phyloP scores from a whole-genome alignment of 1,284 basidiomycete genomes.

The Laetiporus sulphureus region DNA sequence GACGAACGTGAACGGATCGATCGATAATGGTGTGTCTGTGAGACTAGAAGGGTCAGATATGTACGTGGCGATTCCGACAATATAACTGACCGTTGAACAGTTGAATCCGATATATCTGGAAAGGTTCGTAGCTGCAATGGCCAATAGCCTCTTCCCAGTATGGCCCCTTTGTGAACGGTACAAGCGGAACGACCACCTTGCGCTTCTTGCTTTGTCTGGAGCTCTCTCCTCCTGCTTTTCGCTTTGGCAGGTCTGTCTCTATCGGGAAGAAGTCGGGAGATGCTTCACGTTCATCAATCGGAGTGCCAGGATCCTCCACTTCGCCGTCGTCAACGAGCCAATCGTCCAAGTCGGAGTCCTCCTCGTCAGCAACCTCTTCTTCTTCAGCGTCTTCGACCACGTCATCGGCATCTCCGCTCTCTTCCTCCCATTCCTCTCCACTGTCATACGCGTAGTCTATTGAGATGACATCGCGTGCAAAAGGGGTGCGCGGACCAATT shows the following conservation, averaged over 20 bases:
- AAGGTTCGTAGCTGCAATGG: constrained; percentile 53
- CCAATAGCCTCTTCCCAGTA: constrained; percentile 65
- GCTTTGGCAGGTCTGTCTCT: constrained; percentile 37
- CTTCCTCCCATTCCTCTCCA: constrained; percentile 83
- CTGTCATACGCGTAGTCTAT: constrained; percentile 83
- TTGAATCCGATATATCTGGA: constrained; percentile 65
- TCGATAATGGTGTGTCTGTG: constrained; percentile 62
- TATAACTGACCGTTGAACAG: constrained; percentile 65
- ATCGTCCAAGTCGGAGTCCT: constrained; percentile 68
- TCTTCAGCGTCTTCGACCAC: constrained; percentile 58
- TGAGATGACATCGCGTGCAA: constrained; percentile 58
- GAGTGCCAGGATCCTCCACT: constrained; percentile 34
- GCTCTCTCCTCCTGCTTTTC: constrained; percentile 43
- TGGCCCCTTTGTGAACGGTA: constrained; percentile 74
- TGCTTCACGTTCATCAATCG: constrained; percentile 33
- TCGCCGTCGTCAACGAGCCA: constrained; percentile 79
- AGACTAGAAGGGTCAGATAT: constrained; percentile 2
- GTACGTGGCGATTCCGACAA: neutral
- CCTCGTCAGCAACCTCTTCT: constrained; percentile 50
- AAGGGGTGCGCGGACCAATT: constrained; percentile 71
- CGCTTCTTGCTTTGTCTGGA: constrained; percentile 46
- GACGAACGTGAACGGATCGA: constrained; percentile 75
- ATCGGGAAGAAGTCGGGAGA: constrained; percentile 31
- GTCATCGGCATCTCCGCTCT: constrained; percentile 69
- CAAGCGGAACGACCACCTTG: constrained; percentile 66